Percentiles rank a stretch among this genome's conserved stretches.
phyloP scores from a whole-genome alignment of 345 rosid genomes.

The Gossypium thurberi region DNA sequence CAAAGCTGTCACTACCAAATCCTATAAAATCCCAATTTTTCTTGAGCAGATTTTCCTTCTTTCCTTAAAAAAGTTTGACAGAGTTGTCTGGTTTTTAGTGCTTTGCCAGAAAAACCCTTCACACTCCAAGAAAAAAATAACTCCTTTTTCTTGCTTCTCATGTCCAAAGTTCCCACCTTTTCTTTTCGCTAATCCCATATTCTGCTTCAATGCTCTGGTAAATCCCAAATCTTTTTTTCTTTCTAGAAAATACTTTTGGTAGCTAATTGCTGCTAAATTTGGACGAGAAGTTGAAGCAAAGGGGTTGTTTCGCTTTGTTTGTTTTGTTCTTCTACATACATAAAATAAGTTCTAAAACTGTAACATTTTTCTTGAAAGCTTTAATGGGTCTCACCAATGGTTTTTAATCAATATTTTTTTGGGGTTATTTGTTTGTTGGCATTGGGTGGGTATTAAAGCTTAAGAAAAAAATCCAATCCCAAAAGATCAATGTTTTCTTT shows the following conservation, averaged over 20 bases:
- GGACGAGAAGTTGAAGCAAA: conserved; percentile 2
- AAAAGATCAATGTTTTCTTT: neutral
- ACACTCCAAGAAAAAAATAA: neutral
- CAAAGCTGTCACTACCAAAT: conserved; percentile 1
- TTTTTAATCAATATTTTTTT: neutral
- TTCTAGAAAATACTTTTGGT: neutral
- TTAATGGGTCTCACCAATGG: neutral
- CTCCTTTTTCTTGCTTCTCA: neutral
- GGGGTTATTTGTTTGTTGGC: neutral
- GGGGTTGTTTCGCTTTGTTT: neutral
- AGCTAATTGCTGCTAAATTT: neutral
- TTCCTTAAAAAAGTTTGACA: neutral
- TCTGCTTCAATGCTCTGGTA: neutral
- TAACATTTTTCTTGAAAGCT: neutral
- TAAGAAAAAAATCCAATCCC: neutral
- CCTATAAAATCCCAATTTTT: conserved; percentile 7
- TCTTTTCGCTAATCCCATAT: neutral
- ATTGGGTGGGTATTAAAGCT: neutral
- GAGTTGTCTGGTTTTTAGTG: neutral
- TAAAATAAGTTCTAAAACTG: conserved; percentile 7
- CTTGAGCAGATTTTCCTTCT: neutral
- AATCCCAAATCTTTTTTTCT: neutral
- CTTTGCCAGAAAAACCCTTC: neutral
- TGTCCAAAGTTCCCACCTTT: neutral
- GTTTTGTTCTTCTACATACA: conserved; percentile 20